Base-by-base conservation (phyloP, 306 rosid genomes). In the Myrica gale region DNA sequence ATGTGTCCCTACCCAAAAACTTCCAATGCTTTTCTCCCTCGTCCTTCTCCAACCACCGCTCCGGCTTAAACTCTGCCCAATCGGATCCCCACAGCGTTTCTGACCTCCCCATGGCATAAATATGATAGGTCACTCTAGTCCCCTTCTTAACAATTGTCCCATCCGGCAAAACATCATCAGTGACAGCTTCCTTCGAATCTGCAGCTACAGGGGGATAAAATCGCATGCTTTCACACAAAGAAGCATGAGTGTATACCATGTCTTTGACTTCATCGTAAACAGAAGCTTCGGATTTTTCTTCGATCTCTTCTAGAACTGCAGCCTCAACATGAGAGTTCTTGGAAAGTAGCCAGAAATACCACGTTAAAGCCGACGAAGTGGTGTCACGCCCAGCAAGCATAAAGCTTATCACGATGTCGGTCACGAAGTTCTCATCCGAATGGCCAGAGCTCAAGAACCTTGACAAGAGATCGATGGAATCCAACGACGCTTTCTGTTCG, bases 141-240 rank as follows among this genome's bases (percentile, higher is more conserved):
- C 97, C 97, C 66, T 86, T 89, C 83, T 75, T 88, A 74, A 91
- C 92, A 7, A 39, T 13, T 5, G 87, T 89, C 39, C 97, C 97
- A 2, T 88, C 89, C 0, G 97, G 95, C 71, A 89, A 75, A 47
- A 88, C 85, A 73, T 89, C 97, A 71, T 89, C 89, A 13, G 0
- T 44, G 1, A 0, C 69, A 0, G 82, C 91, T 45, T 83, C 74
- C 16, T 85, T 91, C 0, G 80, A 46, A 42, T 86, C 92, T 61
- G 48, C 21, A 44, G 57, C 9, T 5, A 85, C 90, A 0, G 91
- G 96, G 0, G 96, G 97, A 68, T 88, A 92, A 0, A 90, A 21
- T 77, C 97, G 54, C 97, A 92, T 88, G 74, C 86, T 92, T 81
- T 92, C 96, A 10, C 93, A 87, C 60, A 88, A 17, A 0, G 96